Evolutionary conservation across 2,329 filamentous ascomycete species (phyloP).

Genomic region (Ceratocystis albifundus): DNA sequence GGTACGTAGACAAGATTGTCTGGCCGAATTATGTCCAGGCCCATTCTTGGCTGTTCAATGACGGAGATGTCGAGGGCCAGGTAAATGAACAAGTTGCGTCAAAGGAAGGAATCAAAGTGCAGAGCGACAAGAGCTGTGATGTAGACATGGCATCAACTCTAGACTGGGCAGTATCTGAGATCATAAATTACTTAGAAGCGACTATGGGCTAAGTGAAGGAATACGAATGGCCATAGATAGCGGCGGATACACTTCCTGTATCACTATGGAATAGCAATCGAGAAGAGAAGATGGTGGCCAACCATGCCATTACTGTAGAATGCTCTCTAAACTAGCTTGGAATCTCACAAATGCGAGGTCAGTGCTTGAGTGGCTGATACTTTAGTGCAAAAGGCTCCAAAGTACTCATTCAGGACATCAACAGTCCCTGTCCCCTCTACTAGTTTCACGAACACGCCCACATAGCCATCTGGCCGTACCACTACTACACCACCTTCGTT

Average conservation of each 20-base stretch:
- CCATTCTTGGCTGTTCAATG: slow-evolving; percentile 68
- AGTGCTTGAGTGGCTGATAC: background rate
- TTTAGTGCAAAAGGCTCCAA: slow-evolving; percentile 32
- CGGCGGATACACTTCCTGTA: too few relatives aligned
- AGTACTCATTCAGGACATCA: slow-evolving; percentile 74
- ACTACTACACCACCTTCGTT: slow-evolving; percentile 69
- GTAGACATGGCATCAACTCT: slow-evolving; percentile 51
- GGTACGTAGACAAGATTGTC: slow-evolving; percentile 86
- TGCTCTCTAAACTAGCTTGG: background rate
- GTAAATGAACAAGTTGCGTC: slow-evolving; percentile 38
- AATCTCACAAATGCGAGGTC: background rate
- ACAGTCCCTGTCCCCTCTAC: slow-evolving; percentile 67
- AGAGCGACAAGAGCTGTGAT: slow-evolving; percentile 38
- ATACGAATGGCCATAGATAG: too few relatives aligned
- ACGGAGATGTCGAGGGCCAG: slow-evolving; percentile 52
- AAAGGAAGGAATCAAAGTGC: slow-evolving; percentile 39
- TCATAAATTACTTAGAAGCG: slow-evolving; percentile 34
- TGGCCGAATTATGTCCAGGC: slow-evolving; percentile 87
- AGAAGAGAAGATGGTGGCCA: background rate
- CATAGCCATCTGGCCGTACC: slow-evolving; percentile 77
- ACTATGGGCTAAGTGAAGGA: background rate
- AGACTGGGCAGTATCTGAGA: slow-evolving; percentile 54
- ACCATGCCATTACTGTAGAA: background rate
- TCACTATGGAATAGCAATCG: too few relatives aligned
- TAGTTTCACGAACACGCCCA: slow-evolving; percentile 62